A percentile compares a stretch with the other conserved stretches of the same genome.
phyloP scores from a whole-genome alignment of 768 basidiomycete species.

The Albatrellus ellisii region DNA sequence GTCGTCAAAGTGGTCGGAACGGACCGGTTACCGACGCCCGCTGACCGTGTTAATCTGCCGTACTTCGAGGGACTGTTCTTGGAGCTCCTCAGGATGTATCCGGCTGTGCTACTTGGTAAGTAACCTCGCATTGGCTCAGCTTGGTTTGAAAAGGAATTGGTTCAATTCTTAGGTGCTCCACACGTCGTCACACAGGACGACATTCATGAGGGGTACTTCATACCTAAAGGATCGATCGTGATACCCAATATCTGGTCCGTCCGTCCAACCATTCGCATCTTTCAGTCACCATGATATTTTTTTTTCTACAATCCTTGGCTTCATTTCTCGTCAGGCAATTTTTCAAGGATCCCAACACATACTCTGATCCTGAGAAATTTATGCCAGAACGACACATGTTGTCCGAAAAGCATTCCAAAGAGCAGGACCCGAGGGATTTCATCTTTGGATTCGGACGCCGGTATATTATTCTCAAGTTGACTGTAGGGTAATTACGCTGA shows the following conservation, averaged over 20 bases:
- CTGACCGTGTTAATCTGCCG: constrained; percentile 15
- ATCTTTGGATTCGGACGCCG: constrained; percentile 1
- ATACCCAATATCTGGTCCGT: no score
- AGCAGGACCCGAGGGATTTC: not conserved
- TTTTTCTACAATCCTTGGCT: no score
- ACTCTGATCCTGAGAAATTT: constrained; percentile 18
- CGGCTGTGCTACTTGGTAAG: constrained; percentile 14
- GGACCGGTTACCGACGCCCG: constrained; percentile 16
- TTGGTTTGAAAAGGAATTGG: no score
- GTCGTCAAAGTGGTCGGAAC: constrained; percentile 16
- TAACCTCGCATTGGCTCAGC: no score
- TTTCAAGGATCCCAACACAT: constrained; percentile 21
- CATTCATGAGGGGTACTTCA: no score
- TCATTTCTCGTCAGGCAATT: no score
- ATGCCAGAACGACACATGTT: not conserved
- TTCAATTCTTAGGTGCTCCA: no score
- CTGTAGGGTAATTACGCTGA: not conserved
- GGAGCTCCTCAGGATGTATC: constrained; percentile 17
- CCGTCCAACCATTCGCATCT: no score
- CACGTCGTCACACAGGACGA: no score
- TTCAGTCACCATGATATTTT: no score
- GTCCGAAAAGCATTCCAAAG: not conserved
- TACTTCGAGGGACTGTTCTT: constrained; percentile 14
- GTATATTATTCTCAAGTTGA: not conserved
- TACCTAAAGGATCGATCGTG: no score